phyloP scores from a whole-genome alignment of 768 basidiomycete species.

The Trametes coccinea region DNA sequence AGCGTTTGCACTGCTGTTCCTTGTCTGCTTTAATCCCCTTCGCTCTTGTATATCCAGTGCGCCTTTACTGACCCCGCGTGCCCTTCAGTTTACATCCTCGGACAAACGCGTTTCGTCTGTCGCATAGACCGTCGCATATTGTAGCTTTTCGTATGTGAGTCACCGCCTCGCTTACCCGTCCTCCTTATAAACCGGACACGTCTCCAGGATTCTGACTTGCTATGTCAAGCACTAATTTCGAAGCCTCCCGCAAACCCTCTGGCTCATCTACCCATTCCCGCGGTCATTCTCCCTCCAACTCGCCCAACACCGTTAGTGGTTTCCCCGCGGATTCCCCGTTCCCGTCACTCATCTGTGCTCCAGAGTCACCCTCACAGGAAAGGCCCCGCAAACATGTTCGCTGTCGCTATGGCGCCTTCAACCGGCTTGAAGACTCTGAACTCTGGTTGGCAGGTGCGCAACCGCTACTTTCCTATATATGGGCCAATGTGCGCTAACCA shows the following conservation, averaged over 20 bases:
- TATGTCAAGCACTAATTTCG: slow-evolving; percentile 36
- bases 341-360: background rate
- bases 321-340: slow-evolving; percentile 36
- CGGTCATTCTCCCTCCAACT: slow-evolving; percentile 60
- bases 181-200: slow-evolving; percentile 17
- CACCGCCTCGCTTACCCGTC: slow-evolving; percentile 11
- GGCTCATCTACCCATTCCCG: slow-evolving; percentile 67
- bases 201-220: slow-evolving; percentile 14
- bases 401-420: slow-evolving; percentile 49
- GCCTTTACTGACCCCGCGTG: slow-evolving; percentile 6
- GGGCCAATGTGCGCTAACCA: slow-evolving; percentile 8
- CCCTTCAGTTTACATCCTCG: slow-evolving; percentile 6
- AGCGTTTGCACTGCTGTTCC: background rate
- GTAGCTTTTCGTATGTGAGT: slow-evolving; percentile 24
- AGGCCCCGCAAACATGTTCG: slow-evolving; percentile 52
- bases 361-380: slow-evolving; percentile 41
- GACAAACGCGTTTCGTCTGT: slow-evolving; percentile 15
- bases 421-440: slow-evolving; percentile 53
- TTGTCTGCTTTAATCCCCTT: background rate
- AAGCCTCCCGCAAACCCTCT: slow-evolving; percentile 59
- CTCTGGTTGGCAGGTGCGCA: slow-evolving; percentile 68
- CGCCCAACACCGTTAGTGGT: slow-evolving; percentile 56
- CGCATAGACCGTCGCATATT: slow-evolving; percentile 16
- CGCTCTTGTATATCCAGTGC: background rate
- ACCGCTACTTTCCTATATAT: slow-evolving; percentile 14